A percentile compares a stretch with the other conserved stretches of the same genome.
phyloP scores from a whole-genome alignment of 345 rosid genomes.

The Melaleuca quinquenervia region DNA sequence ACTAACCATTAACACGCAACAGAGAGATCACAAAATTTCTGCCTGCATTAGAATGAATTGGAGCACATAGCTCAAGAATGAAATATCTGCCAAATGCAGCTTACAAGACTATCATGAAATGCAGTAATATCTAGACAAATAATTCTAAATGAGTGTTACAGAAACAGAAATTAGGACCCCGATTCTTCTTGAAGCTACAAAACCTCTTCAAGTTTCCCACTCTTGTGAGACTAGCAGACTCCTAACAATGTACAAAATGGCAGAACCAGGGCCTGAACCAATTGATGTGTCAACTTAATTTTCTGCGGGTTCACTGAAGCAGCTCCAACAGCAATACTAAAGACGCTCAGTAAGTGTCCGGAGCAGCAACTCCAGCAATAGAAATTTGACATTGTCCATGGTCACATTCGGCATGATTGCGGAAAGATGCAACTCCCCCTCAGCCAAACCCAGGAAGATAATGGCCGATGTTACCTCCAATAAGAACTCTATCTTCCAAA shows the following conservation, averaged over 20 bases:
- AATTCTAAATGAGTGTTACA: background rate
- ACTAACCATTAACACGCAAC: background rate
- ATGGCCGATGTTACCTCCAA: slow-evolving; percentile 12
- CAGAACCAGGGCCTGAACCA: background rate
- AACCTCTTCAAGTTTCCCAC: background rate
- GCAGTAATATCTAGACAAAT: background rate
- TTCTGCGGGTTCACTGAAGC: slow-evolving; percentile 40
- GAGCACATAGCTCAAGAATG: background rate
- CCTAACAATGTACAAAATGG: background rate
- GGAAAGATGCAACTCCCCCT: slow-evolving; percentile 18
- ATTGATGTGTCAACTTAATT: background rate
- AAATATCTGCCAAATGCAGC: background rate
- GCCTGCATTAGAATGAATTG: background rate
- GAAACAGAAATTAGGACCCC: background rate
- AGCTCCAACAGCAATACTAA: slow-evolving; percentile 15
- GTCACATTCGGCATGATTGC: slow-evolving; percentile 18
- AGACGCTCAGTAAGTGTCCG: slow-evolving; percentile 17
- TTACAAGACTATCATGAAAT: background rate
- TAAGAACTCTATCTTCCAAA: slow-evolving; percentile 19
- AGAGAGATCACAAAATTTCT: background rate
- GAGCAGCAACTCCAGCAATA: slow-evolving; percentile 1
- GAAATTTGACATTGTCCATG: background rate
- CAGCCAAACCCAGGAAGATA: slow-evolving; percentile 6
- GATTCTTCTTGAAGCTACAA: background rate
- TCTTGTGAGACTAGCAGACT: background rate